Base-by-base conservation (phyloP, 1,284 basidiomycete genomes). In the Heliocybe sulcata region DNA sequence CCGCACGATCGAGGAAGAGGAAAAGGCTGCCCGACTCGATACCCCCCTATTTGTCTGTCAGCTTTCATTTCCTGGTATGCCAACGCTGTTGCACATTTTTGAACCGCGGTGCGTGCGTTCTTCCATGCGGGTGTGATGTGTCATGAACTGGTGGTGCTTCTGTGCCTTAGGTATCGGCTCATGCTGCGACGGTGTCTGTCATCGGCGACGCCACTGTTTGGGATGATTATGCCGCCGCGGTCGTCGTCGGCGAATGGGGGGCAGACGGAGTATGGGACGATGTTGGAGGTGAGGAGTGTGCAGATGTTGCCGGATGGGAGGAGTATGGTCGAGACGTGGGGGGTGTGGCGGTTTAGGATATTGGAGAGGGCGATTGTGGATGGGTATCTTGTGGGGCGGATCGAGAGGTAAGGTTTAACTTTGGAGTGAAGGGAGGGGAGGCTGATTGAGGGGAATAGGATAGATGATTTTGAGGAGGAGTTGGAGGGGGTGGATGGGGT, bases 111-210 rank as follows among this genome's bases (percentile, higher is more conserved):
- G 53, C 56, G 67, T 47, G 45, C 51, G 31, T 11, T 29, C 38
- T 42, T n/a, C 38, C 29, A 31, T 25, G 53, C 35, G 3, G 49
- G 33, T 33, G 31, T 35, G n/a, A n/a, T n/a, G n/a, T n/a, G n/a
- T n/a, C n/a, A n/a, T n/a, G n/a, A n/a, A n/a, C 56, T 54, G 45
- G 42, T 25, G 33, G 29, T 4, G 8, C 2, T 53, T 22, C 38
- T 42, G 50, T 60, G 27, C 54, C 53, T 10, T 60, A 77, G 80
- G 55, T 85, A 98, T 68, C 85, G 94, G 11, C 79, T 98, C 35
- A 96, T 98, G 94, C 85, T 98, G 54, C 85, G 94, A 22, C 85
- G 94, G 2, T 94, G 90, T 66, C 83, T 98, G 53, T 87, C 92
- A 61, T 83, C 80, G 12, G 76, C 82, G 3, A 75, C 73, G 25